phyloP scores from a whole-genome alignment of 306 rosid genomes.

The Vigna unguiculata region DNA sequence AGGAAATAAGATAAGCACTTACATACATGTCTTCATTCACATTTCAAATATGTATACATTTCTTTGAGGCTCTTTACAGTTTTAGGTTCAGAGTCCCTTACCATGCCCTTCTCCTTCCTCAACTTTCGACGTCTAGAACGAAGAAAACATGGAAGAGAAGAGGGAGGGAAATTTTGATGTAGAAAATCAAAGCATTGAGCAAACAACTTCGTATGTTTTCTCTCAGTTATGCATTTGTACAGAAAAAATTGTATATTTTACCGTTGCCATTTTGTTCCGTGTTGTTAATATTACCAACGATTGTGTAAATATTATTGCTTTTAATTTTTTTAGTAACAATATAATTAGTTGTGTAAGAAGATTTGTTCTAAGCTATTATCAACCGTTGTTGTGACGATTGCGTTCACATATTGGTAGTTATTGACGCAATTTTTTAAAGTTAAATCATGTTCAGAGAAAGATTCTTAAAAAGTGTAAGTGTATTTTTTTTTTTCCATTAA shows the following conservation, averaged over 20 bases:
- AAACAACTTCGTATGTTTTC: not conserved
- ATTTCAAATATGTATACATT: not conserved
- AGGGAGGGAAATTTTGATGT: not conserved
- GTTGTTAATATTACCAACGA: not conserved
- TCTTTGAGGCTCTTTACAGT: not conserved
- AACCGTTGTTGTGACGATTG: no score
- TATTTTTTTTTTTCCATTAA: no score
- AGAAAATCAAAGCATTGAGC: conserved; percentile 14
- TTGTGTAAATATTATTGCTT: conserved; percentile 3
- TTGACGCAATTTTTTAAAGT: not conserved
- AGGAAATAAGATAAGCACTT: not conserved
- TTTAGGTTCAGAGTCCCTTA: not conserved
- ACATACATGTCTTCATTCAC: not conserved
- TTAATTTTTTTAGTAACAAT: not conserved
- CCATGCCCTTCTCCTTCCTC: not conserved
- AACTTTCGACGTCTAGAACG: conserved; percentile 14
- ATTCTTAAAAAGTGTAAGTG: no score
- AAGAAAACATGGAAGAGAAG: conserved; percentile 12
- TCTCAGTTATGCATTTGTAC: not conserved
- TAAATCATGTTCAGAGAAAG: no score
- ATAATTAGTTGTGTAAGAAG: not conserved
- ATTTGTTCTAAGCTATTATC: not conserved
- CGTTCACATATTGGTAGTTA: no score
- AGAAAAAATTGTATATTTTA: not conserved
- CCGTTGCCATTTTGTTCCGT: not conserved